Evolutionary conservation across 495 filamentous ascomycete genomes (phyloP), one percentile per base, ranked within the genome.

Genomic region (Lichenothelia convexa): DNA sequence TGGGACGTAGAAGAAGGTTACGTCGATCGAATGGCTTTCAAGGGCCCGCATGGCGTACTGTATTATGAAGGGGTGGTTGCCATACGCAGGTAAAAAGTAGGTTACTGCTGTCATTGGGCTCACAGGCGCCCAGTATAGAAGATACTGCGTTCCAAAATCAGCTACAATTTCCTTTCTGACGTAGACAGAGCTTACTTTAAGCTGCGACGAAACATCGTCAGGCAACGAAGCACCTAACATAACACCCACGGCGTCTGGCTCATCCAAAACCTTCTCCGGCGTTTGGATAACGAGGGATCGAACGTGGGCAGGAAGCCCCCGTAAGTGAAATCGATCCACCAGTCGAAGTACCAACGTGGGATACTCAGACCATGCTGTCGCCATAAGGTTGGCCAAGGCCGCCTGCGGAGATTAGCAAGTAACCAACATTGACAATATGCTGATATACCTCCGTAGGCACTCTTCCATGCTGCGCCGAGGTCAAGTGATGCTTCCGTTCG

Each of bases 1-100:
- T 0, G 91, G 86, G 6, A 99, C 91, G 53, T 94, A 93, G 55
- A 94, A 99, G 64, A 99, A 95, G 0, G 87, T 93, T 18, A 94
- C 77, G 55, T 95, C 89, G 13, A 95, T 76, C 1, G 84, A 77
- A 54, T 99, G 87, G 45, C 73, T 79, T 50, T 95, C 87, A 40
- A 99, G 54, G 3, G 89, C 83, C 39, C 86, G 69, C 83, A 99
- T 92, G 6, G 91, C 91, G 56, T 95, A 99, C 53, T 99, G 91
- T 30, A 95, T 67, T 35, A 99, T 72, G 60, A 80, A 93, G 0
- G 91, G 80, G 53, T 99, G 77, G 47, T 93, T 89, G n/a, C 76
- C 73, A 57, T 92, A 95, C 4, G 81, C 71, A 0, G 91, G 91
- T 40, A 93, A 51, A 60, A 95, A 95, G 56, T 84, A 86, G 0